A percentile compares a stretch with the other conserved stretches of the same genome.
phyloP scores from a whole-genome alignment of 805 yeast species.

The Ogataea paradorogensis region DNA sequence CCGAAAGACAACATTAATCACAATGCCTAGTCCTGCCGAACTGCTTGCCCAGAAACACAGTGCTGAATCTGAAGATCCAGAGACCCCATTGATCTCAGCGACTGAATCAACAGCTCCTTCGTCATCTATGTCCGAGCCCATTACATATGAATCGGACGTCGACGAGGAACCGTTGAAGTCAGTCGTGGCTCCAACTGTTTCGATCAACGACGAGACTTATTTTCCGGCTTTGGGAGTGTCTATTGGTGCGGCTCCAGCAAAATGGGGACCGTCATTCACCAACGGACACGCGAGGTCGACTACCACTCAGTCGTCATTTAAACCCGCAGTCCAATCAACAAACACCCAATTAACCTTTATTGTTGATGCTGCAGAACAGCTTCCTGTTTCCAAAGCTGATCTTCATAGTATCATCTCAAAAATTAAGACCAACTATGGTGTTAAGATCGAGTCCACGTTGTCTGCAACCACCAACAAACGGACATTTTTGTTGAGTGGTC shows the following conservation, averaged over 20 bases:
- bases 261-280: slow-evolving; percentile 42
- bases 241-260: slow-evolving; percentile 32
- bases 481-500: slow-evolving; percentile 80
- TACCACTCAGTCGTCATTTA: slow-evolving; percentile 17
- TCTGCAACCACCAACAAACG: slow-evolving; percentile 73
- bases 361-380: slow-evolving; percentile 65
- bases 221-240: slow-evolving; percentile 66
- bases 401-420: slow-evolving; percentile 62
- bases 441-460: slow-evolving; percentile 78
- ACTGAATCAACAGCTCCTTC: slow-evolving; percentile 19
- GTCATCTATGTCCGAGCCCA: slow-evolving; percentile 17
- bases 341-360: slow-evolving; percentile 78
- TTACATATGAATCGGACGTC: slow-evolving; percentile 15
- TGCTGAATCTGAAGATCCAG: slow-evolving; percentile 18
- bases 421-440: slow-evolving; percentile 57
- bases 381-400: slow-evolving; percentile 60
- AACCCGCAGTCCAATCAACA: slow-evolving; percentile 49
- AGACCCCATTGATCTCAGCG: slow-evolving; percentile 16
- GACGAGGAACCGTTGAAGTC: slow-evolving; percentile 12
- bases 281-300: slow-evolving; percentile 18
- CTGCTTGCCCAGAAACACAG: slow-evolving; percentile 37
- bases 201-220: slow-evolving; percentile 48
- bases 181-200: slow-evolving; percentile 28
- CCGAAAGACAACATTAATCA: neutral
- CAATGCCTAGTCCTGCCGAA: slow-evolving; percentile 41